Evolutionary conservation across 1,139 yeast species (phyloP), one percentile per base, ranked within the genome.

Genomic region (Lodderomyces jiufengensis): DNA sequence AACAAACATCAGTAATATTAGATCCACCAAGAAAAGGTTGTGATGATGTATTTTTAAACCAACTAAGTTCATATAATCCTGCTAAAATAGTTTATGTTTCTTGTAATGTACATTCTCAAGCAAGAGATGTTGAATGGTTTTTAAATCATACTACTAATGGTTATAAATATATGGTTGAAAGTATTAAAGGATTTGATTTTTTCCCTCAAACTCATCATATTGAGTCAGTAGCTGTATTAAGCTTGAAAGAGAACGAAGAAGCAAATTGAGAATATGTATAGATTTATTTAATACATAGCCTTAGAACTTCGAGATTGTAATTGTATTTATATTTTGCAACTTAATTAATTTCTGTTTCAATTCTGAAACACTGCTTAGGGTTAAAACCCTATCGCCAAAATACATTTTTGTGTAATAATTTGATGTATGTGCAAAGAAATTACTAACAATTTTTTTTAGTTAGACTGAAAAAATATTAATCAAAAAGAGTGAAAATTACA

Each of bases 1-100:
- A 72, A 29, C 69, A 79, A 49, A 92, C 98, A 0, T 81, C 95
- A 10, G 94, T 92, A 27, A 88, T 92, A 43, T 74, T 94, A 51
- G 98, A 92, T 57, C 98, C 98, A 5, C 96, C 98, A 29, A 78
- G 98, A 56, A 92, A 92, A 60, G 98, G 98, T 2, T 90, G 97
- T 59, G 97, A 90, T 57, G 83, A 80, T 38, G 79, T 80, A 8
- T 92, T 92, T 52, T 69, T 92, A 59, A 78, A 83, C 46, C 98
- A 92, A 63, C 69, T 92, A 42, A 75, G 94, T 13, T 84, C 71
- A 13, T 92, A 84, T 61, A 70, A 76, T 45, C 97, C 98, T 3
- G 84, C 85, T 10, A 82, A 80, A 49, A 78, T 92, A 38, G 95
- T 92, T 15, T 92, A 92, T 61, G 86, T 92, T 37, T 86, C 96